These are phyloP conservation scores for Xanthoparmelia taractica DNA, from an alignment of 495 filamentous ascomycete genomes.

Conservation along the genomic window DNA sequence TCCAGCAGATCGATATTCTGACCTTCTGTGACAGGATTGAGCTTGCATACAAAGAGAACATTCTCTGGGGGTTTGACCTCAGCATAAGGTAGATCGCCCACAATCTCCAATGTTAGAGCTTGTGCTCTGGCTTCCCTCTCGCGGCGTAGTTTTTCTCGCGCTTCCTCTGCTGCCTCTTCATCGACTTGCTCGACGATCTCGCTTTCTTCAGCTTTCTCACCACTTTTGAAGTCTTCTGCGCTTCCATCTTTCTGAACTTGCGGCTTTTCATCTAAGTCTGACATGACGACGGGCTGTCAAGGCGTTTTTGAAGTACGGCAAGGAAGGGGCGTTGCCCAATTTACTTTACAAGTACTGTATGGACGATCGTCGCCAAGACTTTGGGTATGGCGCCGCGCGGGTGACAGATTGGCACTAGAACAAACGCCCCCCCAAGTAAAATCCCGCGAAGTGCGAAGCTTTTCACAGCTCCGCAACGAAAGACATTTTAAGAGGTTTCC, in stretches of 20 bases:
- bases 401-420: neutral
- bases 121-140: constrained; percentile 92
- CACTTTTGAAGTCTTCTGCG: neutral
- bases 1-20: constrained; percentile 15
- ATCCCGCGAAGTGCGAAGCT: neutral
- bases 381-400: neutral
- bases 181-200: constrained; percentile 41
- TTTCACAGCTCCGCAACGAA: neutral
- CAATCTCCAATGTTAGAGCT: constrained; percentile 92
- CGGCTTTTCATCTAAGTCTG: neutral
- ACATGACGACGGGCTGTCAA: neutral
- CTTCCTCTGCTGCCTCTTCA: constrained; percentile 69
- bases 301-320: neutral
- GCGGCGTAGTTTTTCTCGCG: constrained; percentile 68
- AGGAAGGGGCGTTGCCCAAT: neutral
- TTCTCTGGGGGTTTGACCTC: constrained; percentile 98
- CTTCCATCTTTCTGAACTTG: neutral
- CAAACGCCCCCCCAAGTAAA: neutral
- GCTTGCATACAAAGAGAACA: constrained; percentile 94
- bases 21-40: constrained; percentile 91
- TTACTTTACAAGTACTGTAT: neutral
- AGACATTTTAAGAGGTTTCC: neutral
- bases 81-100: constrained; percentile 93
- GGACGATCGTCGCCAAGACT: neutral
- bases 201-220: constrained; percentile 1